Percentiles rank a stretch among this genome's conserved stretches.
Evolutionary conservation across 2,329 filamentous ascomycete species (phyloP).

Genomic region (Orbilia brochopaga): DNA sequence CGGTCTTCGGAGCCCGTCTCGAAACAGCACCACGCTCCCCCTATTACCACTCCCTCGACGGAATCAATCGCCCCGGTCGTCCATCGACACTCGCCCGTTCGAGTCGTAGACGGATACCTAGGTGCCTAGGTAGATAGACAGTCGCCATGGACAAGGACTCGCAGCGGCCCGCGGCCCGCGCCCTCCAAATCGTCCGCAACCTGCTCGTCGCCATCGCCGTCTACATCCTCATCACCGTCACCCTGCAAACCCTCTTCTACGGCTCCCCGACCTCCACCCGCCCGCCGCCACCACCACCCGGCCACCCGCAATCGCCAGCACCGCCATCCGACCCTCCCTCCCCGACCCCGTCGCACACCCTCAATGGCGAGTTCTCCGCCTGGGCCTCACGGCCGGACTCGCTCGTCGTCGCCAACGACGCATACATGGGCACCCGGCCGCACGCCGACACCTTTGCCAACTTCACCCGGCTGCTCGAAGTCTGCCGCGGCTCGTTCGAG

Average conservation of each 20-base stretch:
- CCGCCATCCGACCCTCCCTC: not conserved
- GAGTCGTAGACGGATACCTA: too few relatives aligned
- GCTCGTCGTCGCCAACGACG: slow-evolving; percentile 62
- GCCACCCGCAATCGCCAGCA: slow-evolving; percentile 58
- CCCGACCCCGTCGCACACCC: not conserved
- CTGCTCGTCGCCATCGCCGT: slow-evolving; percentile 36
- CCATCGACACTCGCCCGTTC: too few relatives aligned
- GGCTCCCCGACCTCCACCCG: slow-evolving; percentile 40
- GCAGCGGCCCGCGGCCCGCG: slow-evolving; percentile 41
- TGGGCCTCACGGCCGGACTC: slow-evolving; percentile 63
- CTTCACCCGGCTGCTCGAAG: slow-evolving; percentile 62
- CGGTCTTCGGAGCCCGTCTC: too few relatives aligned
- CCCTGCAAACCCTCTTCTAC: slow-evolving; percentile 47
- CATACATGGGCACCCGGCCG: slow-evolving; percentile 63
- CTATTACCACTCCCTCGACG: too few relatives aligned
- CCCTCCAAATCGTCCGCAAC: slow-evolving; percentile 42
- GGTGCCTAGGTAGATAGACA: too few relatives aligned
- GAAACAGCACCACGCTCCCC: too few relatives aligned
- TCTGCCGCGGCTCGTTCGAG: slow-evolving; percentile 63
- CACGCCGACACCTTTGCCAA: slow-evolving; percentile 65
- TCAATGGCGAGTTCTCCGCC: slow-evolving; percentile 17
- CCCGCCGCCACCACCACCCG: slow-evolving; percentile 11
- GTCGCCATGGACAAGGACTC: slow-evolving; percentile 48
- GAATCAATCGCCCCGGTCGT: too few relatives aligned
- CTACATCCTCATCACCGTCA: slow-evolving; percentile 37